Evolutionary conservation across 768 basidiomycete species (phyloP), one percentile per base, ranked within the genome.

Genomic region (Amanita jacksonii): DNA sequence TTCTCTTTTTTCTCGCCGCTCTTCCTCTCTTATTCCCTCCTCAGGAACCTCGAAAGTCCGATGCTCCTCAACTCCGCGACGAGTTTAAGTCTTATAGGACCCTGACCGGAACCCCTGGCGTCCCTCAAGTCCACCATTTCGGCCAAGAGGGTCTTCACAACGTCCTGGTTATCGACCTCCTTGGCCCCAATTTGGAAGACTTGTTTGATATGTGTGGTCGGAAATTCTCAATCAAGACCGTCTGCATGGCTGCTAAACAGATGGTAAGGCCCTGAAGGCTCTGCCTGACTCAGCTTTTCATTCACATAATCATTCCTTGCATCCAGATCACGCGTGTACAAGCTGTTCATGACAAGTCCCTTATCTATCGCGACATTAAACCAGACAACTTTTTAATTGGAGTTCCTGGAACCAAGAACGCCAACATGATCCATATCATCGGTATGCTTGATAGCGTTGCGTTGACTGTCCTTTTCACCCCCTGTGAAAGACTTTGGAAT

Each of bases 321-420:
- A 50, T 33, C 27, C 61, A 97, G 94, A 78, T 99, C 49, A 84
- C 92, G 37, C 89, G 94, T 47, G 91, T 98, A 3, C 94, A 99
- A 64, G 82, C 90, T 8, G 87, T 99, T 50, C 94, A 99, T 63
- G 94, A 98, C 61, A 97, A 97, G 70, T 96, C 90, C 49, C 74
- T 98, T 57, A 97, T 98, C 56, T 97, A 94, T 65, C 85, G 94
- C 52, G 96, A 98, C 61, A 98, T 99, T 72, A 98, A 98, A 59
- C 94, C 94, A 27, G 94, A 99, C 66, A 98, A 98, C 67, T 99
- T 99, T 66, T 72, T 99, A 51, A 89, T 99, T 61, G 96, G 94
- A 47, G 88, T 93, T 9, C 84, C 92, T 16, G 78, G 78, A 15
- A 92, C 85, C 25, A 96, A 92, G 70, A 88, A 72, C 32, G 90